phyloP scores from a whole-genome alignment of 129 eudicot genomes.

The Erigeron canadensis region DNA sequence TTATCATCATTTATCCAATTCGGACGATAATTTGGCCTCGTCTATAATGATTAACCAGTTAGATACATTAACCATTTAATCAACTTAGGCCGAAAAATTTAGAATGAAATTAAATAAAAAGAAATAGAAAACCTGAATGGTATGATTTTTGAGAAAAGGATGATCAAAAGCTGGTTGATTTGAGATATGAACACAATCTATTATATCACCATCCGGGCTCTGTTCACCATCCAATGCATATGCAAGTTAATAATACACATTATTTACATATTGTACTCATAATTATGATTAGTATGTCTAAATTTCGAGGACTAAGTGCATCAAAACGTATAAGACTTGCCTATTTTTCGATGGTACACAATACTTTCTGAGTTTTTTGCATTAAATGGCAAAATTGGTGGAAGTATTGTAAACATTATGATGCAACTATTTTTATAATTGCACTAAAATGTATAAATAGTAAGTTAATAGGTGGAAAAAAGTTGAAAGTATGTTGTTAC shows the following conservation, averaged over 20 bases:
- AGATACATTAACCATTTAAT: background rate
- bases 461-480: no score
- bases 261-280: no score
- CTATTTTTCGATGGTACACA: background rate
- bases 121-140: conserved; percentile 50
- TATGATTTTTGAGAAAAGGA: conserved; percentile 70
- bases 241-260: background rate
- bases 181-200: conserved; percentile 68
- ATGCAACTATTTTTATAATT: no score
- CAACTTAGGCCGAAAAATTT: background rate
- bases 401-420: no score
- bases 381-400: no score
- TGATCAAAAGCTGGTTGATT: conserved; percentile 93
- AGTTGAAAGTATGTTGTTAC: no score
- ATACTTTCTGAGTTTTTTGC: no score
- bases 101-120: background rate
- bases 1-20: conserved; percentile 51
- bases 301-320: no score
- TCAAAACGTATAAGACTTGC: no score
- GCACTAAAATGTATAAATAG: no score
- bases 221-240: conserved; percentile 24
- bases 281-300: no score
- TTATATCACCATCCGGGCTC: conserved; percentile 85
- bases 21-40: conserved; percentile 74
- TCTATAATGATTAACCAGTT: conserved; percentile 31